A percentile compares a stretch with the other conserved stretches of the same genome.
These are phyloP conservation scores for Brachypodium distachyon DNA, from an alignment of 202 grass and related monocot genomes.

Conservation along the genomic window DNA sequence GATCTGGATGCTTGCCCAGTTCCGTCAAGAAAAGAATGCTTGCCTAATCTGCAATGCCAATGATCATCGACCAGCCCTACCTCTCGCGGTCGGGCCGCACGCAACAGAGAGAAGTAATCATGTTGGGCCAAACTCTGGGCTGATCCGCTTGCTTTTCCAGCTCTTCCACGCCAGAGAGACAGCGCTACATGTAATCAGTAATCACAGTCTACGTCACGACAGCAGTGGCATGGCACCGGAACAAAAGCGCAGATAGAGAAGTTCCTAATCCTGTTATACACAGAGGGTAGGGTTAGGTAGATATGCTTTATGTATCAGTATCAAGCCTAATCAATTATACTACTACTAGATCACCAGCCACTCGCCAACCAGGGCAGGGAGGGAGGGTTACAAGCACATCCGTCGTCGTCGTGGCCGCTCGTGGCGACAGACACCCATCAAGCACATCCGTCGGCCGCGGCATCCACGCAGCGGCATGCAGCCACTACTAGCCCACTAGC, in stretches of 20 bases:
- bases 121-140: not conserved
- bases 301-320: too few relatives aligned
- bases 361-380: slow-evolving; percentile 34
- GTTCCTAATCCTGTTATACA: not conserved
- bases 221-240: not conserved
- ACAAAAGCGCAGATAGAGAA: not conserved
- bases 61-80: too few relatives aligned
- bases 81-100: not conserved
- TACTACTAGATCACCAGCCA: slow-evolving; percentile 8
- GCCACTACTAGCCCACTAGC: too few relatives aligned
- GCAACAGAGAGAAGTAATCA: not conserved
- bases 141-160: not conserved
- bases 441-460: not conserved
- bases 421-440: not conserved
- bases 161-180: not conserved
- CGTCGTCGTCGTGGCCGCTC: not conserved
- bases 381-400: too few relatives aligned
- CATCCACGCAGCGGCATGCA: too few relatives aligned
- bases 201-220: not conserved
- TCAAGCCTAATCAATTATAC: not conserved
- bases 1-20: too few relatives aligned
- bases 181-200: not conserved
- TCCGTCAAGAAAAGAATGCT: too few relatives aligned
- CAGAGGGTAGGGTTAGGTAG: not conserved
- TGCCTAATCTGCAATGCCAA: too few relatives aligned